Base-by-base conservation (phyloP, 768 basidiomycete species). In the Filobasidium floriforme region DNA sequence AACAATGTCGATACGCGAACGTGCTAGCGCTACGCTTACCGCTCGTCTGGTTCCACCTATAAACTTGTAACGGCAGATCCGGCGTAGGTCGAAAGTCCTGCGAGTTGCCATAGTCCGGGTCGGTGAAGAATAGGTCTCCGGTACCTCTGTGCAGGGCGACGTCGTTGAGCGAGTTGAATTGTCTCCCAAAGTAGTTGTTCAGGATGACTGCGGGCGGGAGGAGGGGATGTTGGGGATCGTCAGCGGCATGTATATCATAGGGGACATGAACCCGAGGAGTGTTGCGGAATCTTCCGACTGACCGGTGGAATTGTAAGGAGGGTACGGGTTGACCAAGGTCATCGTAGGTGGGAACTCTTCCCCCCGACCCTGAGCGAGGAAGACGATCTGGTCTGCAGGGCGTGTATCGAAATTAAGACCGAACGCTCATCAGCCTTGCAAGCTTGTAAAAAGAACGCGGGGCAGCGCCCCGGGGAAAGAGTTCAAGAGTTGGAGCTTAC, bases 91-190 rank as follows among this genome's bases (percentile, higher is more conserved):
- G 84, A 81, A 89, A 90, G 59, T 81, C 80, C 66, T 85, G 84
- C 41, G 87, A 62, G 71, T 81, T 87, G 37, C 82, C 84, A 54
- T 79, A 89, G 84, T 81, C 80, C 18, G 82, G 81, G 72, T 91
- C 89, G 0, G 89, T 90, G 78, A 90, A 89, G 79, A 87, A 89
- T 1, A 90, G 70, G 44, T 84, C 84, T 43, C 85, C 85, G 68
- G 83, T 87, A 4, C 77, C 76, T 1, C 87, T 88, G 61, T 89
- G 85, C 2, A 89, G 80, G 71, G 88, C 89, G 66, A 87, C 81
- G 69, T 92, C 89, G 74, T 90, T 89, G 60, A 90, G 75, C 1
- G 89, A 89, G 77, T 88, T 89, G 79, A 89, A 91, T 69, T 89
- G 88, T 1, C 88, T 81, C 1, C 89, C 89, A 71, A 84, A 88